phyloP scores from a whole-genome alignment of 2,329 filamentous ascomycete species.

The Ascochyta lentis region DNA sequence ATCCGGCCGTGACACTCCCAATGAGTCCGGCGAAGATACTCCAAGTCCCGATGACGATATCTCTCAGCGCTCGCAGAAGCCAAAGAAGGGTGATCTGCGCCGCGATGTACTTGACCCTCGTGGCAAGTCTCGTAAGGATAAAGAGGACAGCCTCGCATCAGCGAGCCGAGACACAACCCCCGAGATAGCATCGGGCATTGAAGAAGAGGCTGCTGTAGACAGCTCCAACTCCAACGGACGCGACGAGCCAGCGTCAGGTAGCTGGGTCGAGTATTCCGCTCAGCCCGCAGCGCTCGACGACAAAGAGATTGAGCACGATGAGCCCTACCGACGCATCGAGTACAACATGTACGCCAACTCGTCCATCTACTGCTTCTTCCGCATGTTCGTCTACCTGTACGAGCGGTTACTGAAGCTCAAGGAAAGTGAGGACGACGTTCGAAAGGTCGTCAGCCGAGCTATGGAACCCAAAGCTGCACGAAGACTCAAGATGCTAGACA shows the following conservation, averaged over 20 bases:
- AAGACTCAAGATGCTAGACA: slow-evolving; percentile 83
- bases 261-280: slow-evolving; percentile 67
- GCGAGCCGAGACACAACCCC: slow-evolving; percentile 90
- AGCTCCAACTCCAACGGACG: slow-evolving; percentile 61
- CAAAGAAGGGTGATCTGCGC: slow-evolving; percentile 72
- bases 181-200: slow-evolving; percentile 76
- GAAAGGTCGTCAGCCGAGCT: slow-evolving; percentile 74
- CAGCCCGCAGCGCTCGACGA: slow-evolving; percentile 64
- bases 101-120: slow-evolving; percentile 85
- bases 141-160: slow-evolving; percentile 78
- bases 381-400: slow-evolving; percentile 90
- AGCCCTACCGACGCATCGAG: slow-evolving; percentile 78
- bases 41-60: slow-evolving; percentile 72
- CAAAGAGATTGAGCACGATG: slow-evolving; percentile 73
- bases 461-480: slow-evolving; percentile 80
- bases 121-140: slow-evolving; percentile 74
- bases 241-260: slow-evolving; percentile 68
- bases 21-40: slow-evolving; percentile 65
- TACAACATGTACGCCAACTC: slow-evolving; percentile 94
- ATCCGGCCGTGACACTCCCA: slow-evolving; percentile 48
- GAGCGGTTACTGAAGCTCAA: slow-evolving; percentile 84
- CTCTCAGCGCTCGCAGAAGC: slow-evolving; percentile 70
- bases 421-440: slow-evolving; percentile 74
- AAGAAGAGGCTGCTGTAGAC: slow-evolving; percentile 75
- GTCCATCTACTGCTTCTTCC: slow-evolving; percentile 93